Evolutionary conservation across 2,329 filamentous ascomycete species (phyloP).

Genomic region (Cryphonectria parasitica): DNA sequence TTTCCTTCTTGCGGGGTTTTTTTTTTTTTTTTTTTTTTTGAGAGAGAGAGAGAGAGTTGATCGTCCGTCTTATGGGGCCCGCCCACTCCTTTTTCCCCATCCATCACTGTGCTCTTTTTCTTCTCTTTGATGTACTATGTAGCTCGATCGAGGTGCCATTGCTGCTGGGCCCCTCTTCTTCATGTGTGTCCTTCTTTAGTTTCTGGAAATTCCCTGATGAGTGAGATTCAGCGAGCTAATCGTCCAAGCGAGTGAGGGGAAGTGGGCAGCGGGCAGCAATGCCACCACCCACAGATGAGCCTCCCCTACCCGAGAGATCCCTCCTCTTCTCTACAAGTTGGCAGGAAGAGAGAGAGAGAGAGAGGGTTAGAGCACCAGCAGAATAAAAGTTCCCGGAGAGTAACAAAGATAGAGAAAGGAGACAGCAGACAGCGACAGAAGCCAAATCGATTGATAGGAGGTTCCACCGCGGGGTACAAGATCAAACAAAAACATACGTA

Average conservation of each 20-base stretch:
- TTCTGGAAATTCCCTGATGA: not conserved
- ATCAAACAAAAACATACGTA: not conserved
- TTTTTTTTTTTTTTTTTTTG: too few relatives aligned
- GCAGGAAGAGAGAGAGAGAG: not conserved
- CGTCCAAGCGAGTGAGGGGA: not conserved
- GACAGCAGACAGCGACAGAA: not conserved
- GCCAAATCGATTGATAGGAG: not conserved
- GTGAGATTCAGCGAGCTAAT: not conserved
- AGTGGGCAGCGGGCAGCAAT: not conserved
- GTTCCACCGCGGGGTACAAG: constrained; percentile 9
- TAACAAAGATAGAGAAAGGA: not conserved
- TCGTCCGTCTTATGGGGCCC: not conserved
- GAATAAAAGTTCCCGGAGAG: not conserved
- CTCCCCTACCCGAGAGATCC: too few relatives aligned
- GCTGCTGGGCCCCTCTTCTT: not conserved
- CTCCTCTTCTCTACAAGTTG: not conserved
- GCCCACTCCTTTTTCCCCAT: too few relatives aligned
- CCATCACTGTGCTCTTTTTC: too few relatives aligned
- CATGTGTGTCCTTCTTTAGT: too few relatives aligned
- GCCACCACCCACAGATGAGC: not conserved
- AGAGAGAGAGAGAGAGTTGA: too few relatives aligned
- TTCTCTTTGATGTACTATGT: not conserved
- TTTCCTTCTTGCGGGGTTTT: not conserved
- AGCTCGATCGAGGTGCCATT: not conserved
- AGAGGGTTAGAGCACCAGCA: not conserved